Conservation (phyloP, 2,329 filamentous ascomycete genomes). For the Talaromyces sp. region DNA sequence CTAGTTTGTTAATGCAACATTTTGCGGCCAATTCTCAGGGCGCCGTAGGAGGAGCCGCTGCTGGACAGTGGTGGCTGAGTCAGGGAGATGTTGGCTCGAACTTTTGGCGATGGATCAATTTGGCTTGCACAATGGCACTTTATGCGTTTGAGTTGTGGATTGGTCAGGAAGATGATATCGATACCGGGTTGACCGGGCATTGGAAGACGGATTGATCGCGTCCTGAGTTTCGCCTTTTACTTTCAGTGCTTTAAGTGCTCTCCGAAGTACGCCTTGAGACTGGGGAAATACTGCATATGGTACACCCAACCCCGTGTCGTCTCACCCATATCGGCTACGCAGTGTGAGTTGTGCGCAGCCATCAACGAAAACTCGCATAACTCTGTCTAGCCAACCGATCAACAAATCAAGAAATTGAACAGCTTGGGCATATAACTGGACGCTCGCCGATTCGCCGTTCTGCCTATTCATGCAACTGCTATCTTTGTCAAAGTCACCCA, state of each 20-base stretch:
- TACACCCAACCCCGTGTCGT: not conserved
- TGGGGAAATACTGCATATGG: not conserved
- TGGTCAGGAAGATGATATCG: constrained; percentile 67
- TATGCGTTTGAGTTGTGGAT: constrained; percentile 91
- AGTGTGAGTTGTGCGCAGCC: not conserved
- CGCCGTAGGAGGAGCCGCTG: constrained; percentile 59
- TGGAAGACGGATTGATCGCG: constrained; percentile 83
- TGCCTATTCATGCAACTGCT: not conserved
- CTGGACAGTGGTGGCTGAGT: constrained; percentile 76
- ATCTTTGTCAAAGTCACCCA: not conserved
- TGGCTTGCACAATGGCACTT: constrained; percentile 81
- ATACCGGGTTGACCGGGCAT: constrained; percentile 69
- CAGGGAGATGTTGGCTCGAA: constrained; percentile 82
- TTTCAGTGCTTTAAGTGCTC: not conserved
- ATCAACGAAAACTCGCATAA: not conserved
- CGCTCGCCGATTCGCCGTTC: not conserved
- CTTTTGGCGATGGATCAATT: constrained; percentile 89
- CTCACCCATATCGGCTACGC: not conserved
- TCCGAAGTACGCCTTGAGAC: constrained; percentile 1
- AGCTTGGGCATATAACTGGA: not conserved
- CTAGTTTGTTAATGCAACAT: constrained; percentile 90
- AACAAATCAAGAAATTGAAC: not conserved
- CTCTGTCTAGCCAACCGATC: not conserved
- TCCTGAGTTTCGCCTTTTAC: not conserved
- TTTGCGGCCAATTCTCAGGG: constrained; percentile 69